Evolutionary conservation across 495 filamentous ascomycete genomes (phyloP), one percentile per base, ranked within the genome.

Genomic region (Xylaria flabelliformis): DNA sequence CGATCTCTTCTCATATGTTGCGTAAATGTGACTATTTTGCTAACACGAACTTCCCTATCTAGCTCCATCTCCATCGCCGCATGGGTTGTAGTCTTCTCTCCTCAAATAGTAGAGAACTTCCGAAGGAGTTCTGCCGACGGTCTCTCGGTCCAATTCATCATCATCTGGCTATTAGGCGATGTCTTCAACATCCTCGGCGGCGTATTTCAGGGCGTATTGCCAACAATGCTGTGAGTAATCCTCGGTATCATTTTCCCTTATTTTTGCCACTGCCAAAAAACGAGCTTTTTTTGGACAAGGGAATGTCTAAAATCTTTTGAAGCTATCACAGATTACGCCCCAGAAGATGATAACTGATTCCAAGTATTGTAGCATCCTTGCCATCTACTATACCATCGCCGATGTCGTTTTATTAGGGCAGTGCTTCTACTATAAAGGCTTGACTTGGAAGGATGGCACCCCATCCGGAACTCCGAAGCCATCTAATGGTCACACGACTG

Each of bases 11-110:
- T 24, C 17, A 19, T 29, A 46, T 8, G 24, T 59, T 48, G 8
- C 66, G 48, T 13, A 26, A 29, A 46, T 39, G 53, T 50, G 39
- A 34, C 19, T 15, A 44, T n/a, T 34, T 44, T 53, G 66, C 67
- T 75, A 64, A 76, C 62, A 55, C 44, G 7, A 5, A 9, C 29
- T 15, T 55, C 53, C 21, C 15, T 8, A 26, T 62, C 3, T 72
- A 95, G 93, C 10, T 97, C 95, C 3, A 94, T 99, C 73, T 96
- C 93, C 32, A 97, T 99, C 76, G 94, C 95, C 56, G 97, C 94
- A 78, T 99, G 96, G 96, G 91, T 99, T 24, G 94, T 98, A 36
- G 96, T 99, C 48, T 99, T 97, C 84, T 94, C 95, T 0, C 96
- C 96, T 10, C 96, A 99, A 72, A 99, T 99, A 74, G 88, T 97